Percentiles rank a stretch among this genome's conserved stretches.
These are phyloP conservation scores for Agapanthus africanus DNA, from an alignment of 106 monocot genomes.

Conservation along the genomic window DNA sequence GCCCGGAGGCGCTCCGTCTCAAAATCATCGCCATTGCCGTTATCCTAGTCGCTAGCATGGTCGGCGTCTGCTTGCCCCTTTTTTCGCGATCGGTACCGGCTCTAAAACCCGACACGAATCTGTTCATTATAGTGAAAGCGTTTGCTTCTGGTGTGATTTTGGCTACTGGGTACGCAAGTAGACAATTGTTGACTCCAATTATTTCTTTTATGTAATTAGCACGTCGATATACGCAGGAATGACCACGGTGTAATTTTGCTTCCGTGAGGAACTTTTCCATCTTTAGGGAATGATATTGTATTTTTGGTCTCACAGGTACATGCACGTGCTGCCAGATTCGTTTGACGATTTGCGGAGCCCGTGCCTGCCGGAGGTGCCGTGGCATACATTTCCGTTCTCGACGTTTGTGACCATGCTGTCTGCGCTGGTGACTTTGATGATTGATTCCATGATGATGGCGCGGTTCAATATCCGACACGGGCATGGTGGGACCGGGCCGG, in stretches of 20 bases:
- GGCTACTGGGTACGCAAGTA: too few relatives aligned
- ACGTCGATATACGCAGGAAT: too few relatives aligned
- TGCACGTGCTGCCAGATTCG: slow-evolving; percentile 69
- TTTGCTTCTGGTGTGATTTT: slow-evolving; percentile 80
- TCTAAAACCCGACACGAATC: slow-evolving; percentile 42
- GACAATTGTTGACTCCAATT: too few relatives aligned
- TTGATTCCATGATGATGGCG: slow-evolving; percentile 51
- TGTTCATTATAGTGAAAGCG: slow-evolving; percentile 55
- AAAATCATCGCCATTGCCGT: slow-evolving; percentile 46
- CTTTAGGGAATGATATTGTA: too few relatives aligned
- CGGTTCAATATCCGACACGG: slow-evolving; percentile 23
- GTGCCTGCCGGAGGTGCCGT: slow-evolving; percentile 48
- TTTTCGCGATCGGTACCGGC: slow-evolving; percentile 29
- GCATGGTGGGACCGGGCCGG: neutral
- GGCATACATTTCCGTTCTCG: slow-evolving; percentile 61
- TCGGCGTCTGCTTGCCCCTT: slow-evolving; percentile 8
- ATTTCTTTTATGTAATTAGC: too few relatives aligned
- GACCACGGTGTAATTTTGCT: too few relatives aligned
- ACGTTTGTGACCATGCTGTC: slow-evolving; percentile 63
- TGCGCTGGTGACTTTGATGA: slow-evolving; percentile 52
- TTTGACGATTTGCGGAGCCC: slow-evolving; percentile 43
- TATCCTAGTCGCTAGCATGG: neutral
- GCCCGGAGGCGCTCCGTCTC: slow-evolving; percentile 31
- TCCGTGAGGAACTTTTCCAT: too few relatives aligned
- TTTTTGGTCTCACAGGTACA: too few relatives aligned